Evolutionary conservation across 2,329 filamentous ascomycete species (phyloP).

Genomic region (Apiospora saccharicola): DNA sequence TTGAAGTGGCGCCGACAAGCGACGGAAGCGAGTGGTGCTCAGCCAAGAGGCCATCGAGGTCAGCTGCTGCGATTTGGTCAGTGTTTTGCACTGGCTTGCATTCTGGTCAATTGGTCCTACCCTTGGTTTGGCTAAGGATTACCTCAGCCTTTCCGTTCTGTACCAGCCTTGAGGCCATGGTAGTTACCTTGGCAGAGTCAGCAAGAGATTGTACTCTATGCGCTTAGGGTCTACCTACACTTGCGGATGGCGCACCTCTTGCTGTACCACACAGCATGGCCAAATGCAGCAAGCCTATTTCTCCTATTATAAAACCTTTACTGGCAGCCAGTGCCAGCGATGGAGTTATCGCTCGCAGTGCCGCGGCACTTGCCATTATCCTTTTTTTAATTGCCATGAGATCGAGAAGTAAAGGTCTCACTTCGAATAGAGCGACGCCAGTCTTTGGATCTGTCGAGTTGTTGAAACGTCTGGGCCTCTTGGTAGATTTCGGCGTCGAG

Average conservation of each 20-base stretch:
- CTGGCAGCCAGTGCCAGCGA: neutral
- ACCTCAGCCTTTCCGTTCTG: neutral
- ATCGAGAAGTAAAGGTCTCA: no score
- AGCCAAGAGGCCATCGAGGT: neutral
- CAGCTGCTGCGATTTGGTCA: neutral
- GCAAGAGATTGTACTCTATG: neutral
- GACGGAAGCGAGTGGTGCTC: neutral
- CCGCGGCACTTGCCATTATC: neutral
- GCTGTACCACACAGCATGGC: neutral
- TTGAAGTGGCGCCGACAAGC: neutral
- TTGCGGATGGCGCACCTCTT: neutral
- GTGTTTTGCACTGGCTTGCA: accelerated
- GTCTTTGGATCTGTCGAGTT: neutral
- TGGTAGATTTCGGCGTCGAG: neutral
- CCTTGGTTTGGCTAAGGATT: neutral
- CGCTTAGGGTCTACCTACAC: neutral
- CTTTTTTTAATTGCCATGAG: neutral
- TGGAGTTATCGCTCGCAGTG: neutral
- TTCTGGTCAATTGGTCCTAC: neutral
- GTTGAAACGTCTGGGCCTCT: neutral
- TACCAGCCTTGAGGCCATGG: neutral
- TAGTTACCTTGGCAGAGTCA: neutral
- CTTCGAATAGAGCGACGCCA: no score
- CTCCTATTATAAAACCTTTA: neutral
- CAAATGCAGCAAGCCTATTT: neutral